A percentile compares a stretch with the other conserved stretches of the same genome.
Evolutionary conservation across 768 basidiomycete species (phyloP).

Genomic region (Boletus sensibilis): DNA sequence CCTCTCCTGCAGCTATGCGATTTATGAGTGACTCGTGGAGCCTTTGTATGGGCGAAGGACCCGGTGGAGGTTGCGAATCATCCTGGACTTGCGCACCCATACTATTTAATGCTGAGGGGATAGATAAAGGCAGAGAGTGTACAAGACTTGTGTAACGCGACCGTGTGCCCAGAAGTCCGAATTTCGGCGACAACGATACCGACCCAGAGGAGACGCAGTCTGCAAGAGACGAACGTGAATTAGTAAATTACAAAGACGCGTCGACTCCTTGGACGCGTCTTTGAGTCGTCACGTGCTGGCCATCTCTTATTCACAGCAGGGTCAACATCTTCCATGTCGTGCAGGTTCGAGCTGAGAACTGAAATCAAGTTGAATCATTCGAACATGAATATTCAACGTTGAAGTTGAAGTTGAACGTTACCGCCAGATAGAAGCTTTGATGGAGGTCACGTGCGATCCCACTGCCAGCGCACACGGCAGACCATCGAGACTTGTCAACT

Average conservation of each 20-base stretch:
- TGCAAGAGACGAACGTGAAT: background rate
- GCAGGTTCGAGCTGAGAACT: background rate
- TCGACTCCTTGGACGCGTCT: background rate
- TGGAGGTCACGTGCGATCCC: conserved; percentile 4
- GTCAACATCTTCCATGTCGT: background rate
- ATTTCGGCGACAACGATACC: background rate
- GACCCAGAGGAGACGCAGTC: background rate
- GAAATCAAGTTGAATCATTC: no score
- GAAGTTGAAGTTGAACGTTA: no score
- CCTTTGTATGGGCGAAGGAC: conserved; percentile 67
- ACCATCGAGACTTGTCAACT: background rate
- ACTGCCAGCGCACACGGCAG: background rate
- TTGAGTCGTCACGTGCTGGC: background rate
- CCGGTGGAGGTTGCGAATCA: conserved; percentile 27
- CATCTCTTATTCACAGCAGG: no score
- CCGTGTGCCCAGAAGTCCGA: background rate
- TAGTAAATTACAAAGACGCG: background rate
- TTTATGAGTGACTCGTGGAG: conserved; percentile 86
- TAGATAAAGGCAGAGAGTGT: background rate
- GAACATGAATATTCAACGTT: no score
- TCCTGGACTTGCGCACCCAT: conserved; percentile 15
- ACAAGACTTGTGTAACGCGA: background rate
- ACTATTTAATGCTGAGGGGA: background rate
- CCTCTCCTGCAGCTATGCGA: conserved; percentile 83
- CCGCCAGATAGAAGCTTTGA: background rate